phyloP scores from a whole-genome alignment of 1,284 basidiomycete genomes.

The Wolfiporia cocos region DNA sequence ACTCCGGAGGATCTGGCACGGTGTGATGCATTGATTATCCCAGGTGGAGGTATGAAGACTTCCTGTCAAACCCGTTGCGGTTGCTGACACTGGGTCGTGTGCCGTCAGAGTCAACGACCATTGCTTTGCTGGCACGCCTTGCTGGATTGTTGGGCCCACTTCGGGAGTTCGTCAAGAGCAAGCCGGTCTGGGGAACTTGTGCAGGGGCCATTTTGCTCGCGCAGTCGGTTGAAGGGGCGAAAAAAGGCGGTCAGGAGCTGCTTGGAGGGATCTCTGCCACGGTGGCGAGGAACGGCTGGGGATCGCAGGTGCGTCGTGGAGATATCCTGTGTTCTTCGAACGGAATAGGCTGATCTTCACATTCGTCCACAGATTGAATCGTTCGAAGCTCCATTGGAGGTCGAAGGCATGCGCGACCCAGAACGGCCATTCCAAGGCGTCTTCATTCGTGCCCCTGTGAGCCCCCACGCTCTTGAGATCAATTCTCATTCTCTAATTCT shows the following conservation, averaged over 20 bases:
- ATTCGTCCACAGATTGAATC: slow-evolving; percentile 66
- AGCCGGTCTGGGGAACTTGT: slow-evolving; percentile 94
- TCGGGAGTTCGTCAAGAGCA: slow-evolving; percentile 57
- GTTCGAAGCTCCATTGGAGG: slow-evolving; percentile 76
- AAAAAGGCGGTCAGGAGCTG: slow-evolving; percentile 85
- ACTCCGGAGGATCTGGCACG: slow-evolving; percentile 67
- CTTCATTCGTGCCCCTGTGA: slow-evolving; percentile 90
- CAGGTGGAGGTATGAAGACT: slow-evolving; percentile 73
- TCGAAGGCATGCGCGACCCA: slow-evolving; percentile 59
- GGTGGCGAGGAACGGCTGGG: slow-evolving; percentile 89
- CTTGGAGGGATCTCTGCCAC: slow-evolving; percentile 79
- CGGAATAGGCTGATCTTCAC: background rate
- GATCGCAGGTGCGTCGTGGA: slow-evolving; percentile 65
- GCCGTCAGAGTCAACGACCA: slow-evolving; percentile 82
- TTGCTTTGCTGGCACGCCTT: slow-evolving; percentile 78
- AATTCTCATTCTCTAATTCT: background rate
- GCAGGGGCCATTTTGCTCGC: slow-evolving; percentile 93
- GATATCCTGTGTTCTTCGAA: background rate
- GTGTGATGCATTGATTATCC: slow-evolving; percentile 89
- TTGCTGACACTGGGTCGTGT: slow-evolving; percentile 1
- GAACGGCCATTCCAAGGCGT: slow-evolving; percentile 75
- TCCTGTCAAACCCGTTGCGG: background rate
- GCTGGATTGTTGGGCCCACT: slow-evolving; percentile 81
- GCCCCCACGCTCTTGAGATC: slow-evolving; percentile 16
- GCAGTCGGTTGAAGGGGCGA: slow-evolving; percentile 67